Conservation (phyloP, 2,329 filamentous ascomycete genomes). For the Clonostachys byssicola region DNA sequence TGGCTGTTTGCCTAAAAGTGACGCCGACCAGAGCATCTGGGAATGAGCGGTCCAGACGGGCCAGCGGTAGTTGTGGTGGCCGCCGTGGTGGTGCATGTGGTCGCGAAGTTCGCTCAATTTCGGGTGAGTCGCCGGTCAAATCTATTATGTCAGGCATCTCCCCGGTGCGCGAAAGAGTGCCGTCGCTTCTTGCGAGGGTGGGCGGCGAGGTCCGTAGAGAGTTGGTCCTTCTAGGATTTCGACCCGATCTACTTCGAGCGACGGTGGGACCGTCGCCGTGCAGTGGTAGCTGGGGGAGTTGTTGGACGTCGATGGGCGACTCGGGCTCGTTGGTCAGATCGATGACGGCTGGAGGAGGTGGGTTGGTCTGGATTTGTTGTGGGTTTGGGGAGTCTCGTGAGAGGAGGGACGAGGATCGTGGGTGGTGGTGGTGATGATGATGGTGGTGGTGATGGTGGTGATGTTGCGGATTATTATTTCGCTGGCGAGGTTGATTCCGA, state of each 20-base stretch:
- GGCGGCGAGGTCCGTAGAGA: slow-evolving; percentile 36
- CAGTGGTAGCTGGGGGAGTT: background rate
- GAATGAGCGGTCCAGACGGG: too few species aligned
- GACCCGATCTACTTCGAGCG: slow-evolving; percentile 3
- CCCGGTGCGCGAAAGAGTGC: slow-evolving; percentile 16
- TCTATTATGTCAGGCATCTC: slow-evolving; percentile 35
- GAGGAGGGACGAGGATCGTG: background rate
- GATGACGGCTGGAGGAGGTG: slow-evolving; percentile 22
- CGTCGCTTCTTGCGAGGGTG: slow-evolving; percentile 37
- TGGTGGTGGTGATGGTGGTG: slow-evolving; percentile 1
- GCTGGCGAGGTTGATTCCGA: too few species aligned
- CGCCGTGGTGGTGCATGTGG: too few species aligned
- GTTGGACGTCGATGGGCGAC: slow-evolving; percentile 25
- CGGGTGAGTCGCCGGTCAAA: slow-evolving; percentile 41
- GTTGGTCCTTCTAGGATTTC: slow-evolving; percentile 35
- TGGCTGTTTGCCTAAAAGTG: too few species aligned
- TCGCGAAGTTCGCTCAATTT: slow-evolving; percentile 16
- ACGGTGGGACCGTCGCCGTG: background rate
- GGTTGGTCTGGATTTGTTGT: background rate
- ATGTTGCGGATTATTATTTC: background rate
- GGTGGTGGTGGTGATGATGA: background rate
- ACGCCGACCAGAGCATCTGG: too few species aligned
- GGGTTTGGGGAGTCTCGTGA: background rate
- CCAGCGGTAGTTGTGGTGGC: too few species aligned
- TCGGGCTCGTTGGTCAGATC: slow-evolving; percentile 48